These are phyloP conservation scores for Blastobotrys elegans DNA, from an alignment of 1,139 yeast genomes.

Conservation along the genomic window DNA sequence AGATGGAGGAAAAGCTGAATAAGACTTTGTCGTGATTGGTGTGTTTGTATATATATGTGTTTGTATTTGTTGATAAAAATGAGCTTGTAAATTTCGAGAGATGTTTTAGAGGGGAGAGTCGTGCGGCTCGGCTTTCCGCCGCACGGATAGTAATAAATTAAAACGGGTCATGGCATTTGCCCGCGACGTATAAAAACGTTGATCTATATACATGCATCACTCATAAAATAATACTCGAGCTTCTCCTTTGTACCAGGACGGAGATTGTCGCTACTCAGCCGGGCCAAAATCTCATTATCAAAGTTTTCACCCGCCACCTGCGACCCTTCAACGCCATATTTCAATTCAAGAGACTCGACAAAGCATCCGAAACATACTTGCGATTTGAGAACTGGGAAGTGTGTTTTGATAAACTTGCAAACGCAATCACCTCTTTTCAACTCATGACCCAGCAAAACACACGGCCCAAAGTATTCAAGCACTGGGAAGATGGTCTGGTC, in stretches of 20 bases:
- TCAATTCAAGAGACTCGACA: neutral
- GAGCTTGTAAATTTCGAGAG: too few relatives aligned
- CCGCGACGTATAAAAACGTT: too few relatives aligned
- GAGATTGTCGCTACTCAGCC: neutral
- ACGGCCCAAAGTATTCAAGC: neutral
- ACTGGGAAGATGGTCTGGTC: too few relatives aligned
- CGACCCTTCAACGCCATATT: neutral
- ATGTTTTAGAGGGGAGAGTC: too few relatives aligned
- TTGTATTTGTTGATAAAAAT: too few relatives aligned
- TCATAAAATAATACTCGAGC: neutral
- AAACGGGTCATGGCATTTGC: too few relatives aligned
- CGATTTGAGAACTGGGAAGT: neutral
- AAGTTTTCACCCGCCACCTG: neutral
- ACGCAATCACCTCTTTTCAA: neutral
- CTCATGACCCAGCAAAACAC: neutral
- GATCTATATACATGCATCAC: too few relatives aligned
- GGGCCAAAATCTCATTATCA: neutral
- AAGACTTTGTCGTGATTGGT: slow-evolving; percentile 2
- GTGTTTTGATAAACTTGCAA: neutral
- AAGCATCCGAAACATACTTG: neutral
- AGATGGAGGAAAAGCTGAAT: slow-evolving; percentile 46
- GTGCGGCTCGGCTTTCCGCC: too few relatives aligned
- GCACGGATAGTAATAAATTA: too few relatives aligned
- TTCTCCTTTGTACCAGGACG: neutral
- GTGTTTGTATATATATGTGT: neutral